Percentiles rank a stretch among this genome's conserved stretches.
These are phyloP conservation scores for Apiospora arundinis DNA, from an alignment of 2,329 filamentous ascomycete genomes.

Conservation along the genomic window DNA sequence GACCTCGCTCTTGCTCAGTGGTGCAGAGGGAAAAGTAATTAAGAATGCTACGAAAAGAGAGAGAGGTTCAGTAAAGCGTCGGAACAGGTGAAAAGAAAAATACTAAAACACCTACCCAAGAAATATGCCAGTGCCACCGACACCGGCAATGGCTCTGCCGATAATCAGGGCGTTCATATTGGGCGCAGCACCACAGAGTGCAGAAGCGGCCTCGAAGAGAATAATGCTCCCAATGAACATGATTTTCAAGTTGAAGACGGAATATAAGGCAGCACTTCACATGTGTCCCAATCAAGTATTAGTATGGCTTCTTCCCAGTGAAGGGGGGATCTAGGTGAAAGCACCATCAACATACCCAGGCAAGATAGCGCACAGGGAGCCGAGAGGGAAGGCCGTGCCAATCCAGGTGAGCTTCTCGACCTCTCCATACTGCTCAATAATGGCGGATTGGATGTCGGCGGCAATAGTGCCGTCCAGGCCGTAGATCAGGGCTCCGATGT, in stretches of 20 bases:
- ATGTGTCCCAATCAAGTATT: too few species aligned
- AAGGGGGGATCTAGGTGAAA: too few species aligned
- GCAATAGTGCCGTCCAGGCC: constrained; percentile 29
- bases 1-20: background rate
- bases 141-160: constrained; percentile 51
- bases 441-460: constrained; percentile 52
- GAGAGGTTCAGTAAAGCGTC: too few species aligned
- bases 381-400: constrained; percentile 47
- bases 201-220: constrained; percentile 35
- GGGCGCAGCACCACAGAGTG: constrained; percentile 51
- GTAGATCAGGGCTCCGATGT: constrained; percentile 41
- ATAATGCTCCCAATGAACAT: constrained; percentile 35
- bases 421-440: constrained; percentile 46
- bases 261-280: constrained; percentile 38
- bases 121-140: constrained; percentile 54
- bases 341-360: constrained; percentile 41
- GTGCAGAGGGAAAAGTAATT: background rate
- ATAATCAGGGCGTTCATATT: constrained; percentile 54
- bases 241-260: constrained; percentile 52
- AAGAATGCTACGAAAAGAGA: too few species aligned
- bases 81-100: too few species aligned
- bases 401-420: constrained; percentile 51
- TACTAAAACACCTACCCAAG: constrained; percentile 35
- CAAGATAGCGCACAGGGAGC: constrained; percentile 45
- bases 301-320: too few species aligned